phyloP scores from a whole-genome alignment of 495 filamentous ascomycete species.

The Aspergillus steynii region DNA sequence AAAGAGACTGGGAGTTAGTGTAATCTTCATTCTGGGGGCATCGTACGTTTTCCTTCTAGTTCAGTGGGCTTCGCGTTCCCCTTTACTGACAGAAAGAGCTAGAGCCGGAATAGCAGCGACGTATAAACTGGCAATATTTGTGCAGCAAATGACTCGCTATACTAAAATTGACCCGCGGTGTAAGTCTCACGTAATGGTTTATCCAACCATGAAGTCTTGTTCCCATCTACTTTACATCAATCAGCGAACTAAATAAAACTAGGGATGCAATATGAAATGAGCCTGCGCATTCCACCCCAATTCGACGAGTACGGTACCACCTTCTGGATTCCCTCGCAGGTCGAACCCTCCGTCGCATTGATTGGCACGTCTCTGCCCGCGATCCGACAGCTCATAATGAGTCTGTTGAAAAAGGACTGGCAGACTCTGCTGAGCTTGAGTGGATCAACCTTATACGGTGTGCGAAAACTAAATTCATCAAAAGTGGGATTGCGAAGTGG shows the following conservation, averaged over 20 bases:
- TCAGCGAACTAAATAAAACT: not conserved
- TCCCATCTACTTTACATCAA: not conserved
- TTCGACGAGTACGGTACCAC: slow-evolving; percentile 1
- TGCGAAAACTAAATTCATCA: no score
- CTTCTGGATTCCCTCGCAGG: not conserved
- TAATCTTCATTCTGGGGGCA: not conserved
- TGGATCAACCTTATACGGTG: no score
- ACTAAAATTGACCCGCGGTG: not conserved
- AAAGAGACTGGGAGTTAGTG: not conserved
- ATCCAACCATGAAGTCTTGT: not conserved
- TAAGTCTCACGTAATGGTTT: not conserved
- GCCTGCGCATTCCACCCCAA: not conserved
- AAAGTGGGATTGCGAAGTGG: no score
- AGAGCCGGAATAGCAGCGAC: slow-evolving; percentile 3
- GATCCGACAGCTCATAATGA: not conserved
- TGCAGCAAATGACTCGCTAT: not conserved
- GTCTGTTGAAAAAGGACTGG: not conserved
- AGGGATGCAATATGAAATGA: slow-evolving; percentile 1
- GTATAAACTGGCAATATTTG: slow-evolving; percentile 4
- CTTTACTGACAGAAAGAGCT: not conserved
- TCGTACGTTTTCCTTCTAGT: not conserved
- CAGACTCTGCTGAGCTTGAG: no score
- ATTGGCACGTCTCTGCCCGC: slow-evolving; percentile 5
- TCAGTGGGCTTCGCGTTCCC: not conserved
- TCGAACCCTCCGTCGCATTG: slow-evolving; percentile 2